Evolutionary conservation across 805 yeast species (phyloP), one percentile per base, ranked within the genome.

Genomic region (Kuraishia borneana): DNA sequence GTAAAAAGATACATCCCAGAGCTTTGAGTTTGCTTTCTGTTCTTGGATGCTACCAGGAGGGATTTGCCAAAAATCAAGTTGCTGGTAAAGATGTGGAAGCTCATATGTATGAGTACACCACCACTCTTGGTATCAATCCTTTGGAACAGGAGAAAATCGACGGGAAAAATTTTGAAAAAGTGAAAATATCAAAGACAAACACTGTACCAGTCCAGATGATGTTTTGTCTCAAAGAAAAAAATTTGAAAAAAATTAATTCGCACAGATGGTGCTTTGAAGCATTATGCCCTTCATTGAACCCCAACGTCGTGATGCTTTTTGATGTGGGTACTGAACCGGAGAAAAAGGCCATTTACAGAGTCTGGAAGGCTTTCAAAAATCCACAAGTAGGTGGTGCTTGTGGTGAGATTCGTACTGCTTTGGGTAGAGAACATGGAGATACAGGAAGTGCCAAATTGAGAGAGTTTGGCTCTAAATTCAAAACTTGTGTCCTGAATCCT

Each of bases 201-300:
- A 68, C 68, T 14, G 71, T 76, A 2, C 98, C 98, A 0, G 79
- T 85, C 8, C 97, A 89, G 54, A 61, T 92, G 56, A 54, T 89
- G 19, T 88, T 88, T 53, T 88, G 96, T 47, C 61, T 89, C 47
- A 89, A 89, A 51, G 97, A 89, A 49, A 75, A 77, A 50, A 89
- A 89, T 55, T 76, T 82, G 44, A 77, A 82, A 51, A 89, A 89
- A 50, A 88, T 89, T 53, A 89, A 89, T 55, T 85, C 96, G 3
- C 97, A 89, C 58, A 70, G 96, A 47, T 89, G 97, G 97, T 87
- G 94, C 22, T 77, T 89, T 58, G 92, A 89, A 55, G 94, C 95
- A 2, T 84, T 89, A 61, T 83, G 87, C 9, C 83, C 88, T 23
- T 65, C 80, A 21, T 59, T 89, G 34, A 68, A 81, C 35, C 97